Conservation (phyloP, 768 basidiomycete genomes). For the Lactarius vividus region DNA sequence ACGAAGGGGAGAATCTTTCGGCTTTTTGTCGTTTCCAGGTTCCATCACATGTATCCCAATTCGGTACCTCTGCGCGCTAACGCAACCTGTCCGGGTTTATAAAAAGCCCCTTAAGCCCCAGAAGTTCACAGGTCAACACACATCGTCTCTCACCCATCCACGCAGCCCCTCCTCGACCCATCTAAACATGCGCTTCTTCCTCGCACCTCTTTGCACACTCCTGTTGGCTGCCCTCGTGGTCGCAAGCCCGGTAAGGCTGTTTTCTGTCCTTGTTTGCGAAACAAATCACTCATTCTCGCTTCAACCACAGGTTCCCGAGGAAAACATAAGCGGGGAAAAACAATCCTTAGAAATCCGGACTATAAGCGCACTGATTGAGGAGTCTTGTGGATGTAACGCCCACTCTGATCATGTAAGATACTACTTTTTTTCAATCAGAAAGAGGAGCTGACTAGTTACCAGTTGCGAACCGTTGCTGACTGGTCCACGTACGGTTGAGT, state of each 20-base stretch:
- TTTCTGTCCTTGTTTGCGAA: too few relatives aligned
- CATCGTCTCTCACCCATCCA: neutral
- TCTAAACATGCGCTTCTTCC: slow-evolving; percentile 15
- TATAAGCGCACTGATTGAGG: neutral
- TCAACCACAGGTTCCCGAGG: neutral
- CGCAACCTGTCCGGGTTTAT: neutral
- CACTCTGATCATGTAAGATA: neutral
- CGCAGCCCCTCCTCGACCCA: neutral
- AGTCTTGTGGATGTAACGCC: too few relatives aligned
- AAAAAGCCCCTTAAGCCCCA: neutral
- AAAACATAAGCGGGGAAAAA: neutral
- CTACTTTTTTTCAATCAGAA: neutral
- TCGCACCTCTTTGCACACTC: slow-evolving; percentile 1
- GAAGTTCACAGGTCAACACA: neutral
- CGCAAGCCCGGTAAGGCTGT: slow-evolving; percentile 9
- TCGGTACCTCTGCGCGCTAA: slow-evolving; percentile 1
- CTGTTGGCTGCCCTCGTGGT: slow-evolving; percentile 6
- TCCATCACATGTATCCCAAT: slow-evolving; percentile 1
- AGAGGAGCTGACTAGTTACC: neutral
- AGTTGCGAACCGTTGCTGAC: neutral
- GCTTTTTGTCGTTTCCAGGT: slow-evolving; percentile 1
- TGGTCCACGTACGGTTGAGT: neutral
- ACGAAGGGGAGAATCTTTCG: too few relatives aligned
- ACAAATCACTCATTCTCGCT: neutral
- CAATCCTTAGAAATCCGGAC: accelerated